Percentiles rank a stretch among this genome's conserved stretches.
These are phyloP conservation scores for Leishmania guyanensis DNA, from an alignment of 208 protist genomes.

Conservation along the genomic window DNA sequence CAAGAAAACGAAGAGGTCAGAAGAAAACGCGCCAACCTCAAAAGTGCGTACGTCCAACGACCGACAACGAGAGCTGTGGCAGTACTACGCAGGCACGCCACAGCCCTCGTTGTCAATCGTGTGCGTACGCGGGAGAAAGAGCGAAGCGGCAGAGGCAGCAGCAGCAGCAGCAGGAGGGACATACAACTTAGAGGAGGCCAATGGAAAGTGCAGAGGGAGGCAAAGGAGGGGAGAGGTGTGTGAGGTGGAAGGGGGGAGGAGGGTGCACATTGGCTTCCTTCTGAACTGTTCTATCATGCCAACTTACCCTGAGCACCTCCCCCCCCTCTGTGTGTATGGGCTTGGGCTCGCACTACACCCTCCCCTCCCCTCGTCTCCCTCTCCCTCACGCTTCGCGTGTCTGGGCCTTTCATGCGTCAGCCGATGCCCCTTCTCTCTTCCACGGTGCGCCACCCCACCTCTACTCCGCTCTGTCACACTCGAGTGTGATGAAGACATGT, in stretches of 20 bases:
- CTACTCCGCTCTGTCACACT: slow-evolving; percentile 28
- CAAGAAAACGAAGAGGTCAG: neutral
- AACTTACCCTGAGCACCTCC: neutral
- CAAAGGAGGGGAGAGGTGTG: too few relatives aligned
- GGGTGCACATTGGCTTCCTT: neutral
- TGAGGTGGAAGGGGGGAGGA: too few relatives aligned
- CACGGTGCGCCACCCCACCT: neutral
- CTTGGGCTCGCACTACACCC: neutral
- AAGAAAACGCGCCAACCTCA: neutral
- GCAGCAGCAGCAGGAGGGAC: neutral
- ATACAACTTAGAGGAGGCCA: neutral
- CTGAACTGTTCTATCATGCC: neutral
- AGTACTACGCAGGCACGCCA: too few relatives aligned
- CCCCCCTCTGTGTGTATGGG: neutral
- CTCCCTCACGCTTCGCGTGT: neutral
- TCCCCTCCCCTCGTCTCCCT: neutral
- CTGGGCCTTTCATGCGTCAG: neutral
- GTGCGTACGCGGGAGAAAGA: too few relatives aligned
- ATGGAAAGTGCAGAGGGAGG: neutral
- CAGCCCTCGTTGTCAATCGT: neutral
- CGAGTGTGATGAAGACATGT: slow-evolving; percentile 82
- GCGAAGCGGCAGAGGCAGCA: neutral
- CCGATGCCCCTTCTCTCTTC: neutral
- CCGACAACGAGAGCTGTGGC: too few relatives aligned
- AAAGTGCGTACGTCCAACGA: too few relatives aligned